Evolutionary conservation across 257 asterid species (phyloP).

Genomic region (Cordia subcordata): DNA sequence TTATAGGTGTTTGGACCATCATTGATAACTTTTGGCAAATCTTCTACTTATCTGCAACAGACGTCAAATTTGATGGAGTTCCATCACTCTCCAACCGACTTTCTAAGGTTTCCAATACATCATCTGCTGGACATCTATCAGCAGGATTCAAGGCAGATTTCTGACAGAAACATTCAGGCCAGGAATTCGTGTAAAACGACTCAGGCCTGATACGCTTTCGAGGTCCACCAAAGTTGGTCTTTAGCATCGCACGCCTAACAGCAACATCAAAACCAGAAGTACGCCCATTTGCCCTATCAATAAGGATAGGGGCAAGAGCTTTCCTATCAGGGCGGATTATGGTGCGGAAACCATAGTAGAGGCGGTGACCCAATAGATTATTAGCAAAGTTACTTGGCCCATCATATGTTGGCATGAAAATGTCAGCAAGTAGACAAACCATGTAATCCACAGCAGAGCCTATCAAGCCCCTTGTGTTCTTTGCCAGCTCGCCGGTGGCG

Average conservation of each 20-base stretch:
- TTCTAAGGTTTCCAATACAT: slow-evolving; percentile 36
- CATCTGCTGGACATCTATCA: slow-evolving; percentile 53
- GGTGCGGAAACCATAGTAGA: slow-evolving; percentile 90
- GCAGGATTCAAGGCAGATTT: slow-evolving; percentile 52
- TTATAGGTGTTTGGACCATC: no score
- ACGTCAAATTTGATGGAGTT: slow-evolving; percentile 32
- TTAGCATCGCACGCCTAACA: slow-evolving; percentile 63
- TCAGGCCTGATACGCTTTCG: slow-evolving; percentile 81
- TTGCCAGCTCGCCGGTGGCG: slow-evolving; percentile 37
- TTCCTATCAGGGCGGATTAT: slow-evolving; percentile 84
- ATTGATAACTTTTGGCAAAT: neutral
- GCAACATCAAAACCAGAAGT: slow-evolving; percentile 68
- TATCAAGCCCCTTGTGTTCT: slow-evolving; percentile 52
- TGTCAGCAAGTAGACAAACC: slow-evolving; percentile 92
- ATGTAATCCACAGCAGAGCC: slow-evolving; percentile 98
- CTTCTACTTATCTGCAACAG: slow-evolving; percentile 29
- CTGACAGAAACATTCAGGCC: slow-evolving; percentile 99
- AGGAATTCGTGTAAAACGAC: slow-evolving; percentile 83
- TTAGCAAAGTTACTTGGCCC: slow-evolving; percentile 98
- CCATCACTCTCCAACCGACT: slow-evolving; percentile 35
- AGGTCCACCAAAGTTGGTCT: slow-evolving; percentile 87
- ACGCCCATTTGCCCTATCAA: slow-evolving; percentile 66
- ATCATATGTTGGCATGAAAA: slow-evolving; percentile 97
- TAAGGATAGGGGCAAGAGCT: slow-evolving; percentile 80
- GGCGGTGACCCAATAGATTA: slow-evolving; percentile 96